phyloP scores from a whole-genome alignment of 257 asterid species.

The Echium plantagineum region DNA sequence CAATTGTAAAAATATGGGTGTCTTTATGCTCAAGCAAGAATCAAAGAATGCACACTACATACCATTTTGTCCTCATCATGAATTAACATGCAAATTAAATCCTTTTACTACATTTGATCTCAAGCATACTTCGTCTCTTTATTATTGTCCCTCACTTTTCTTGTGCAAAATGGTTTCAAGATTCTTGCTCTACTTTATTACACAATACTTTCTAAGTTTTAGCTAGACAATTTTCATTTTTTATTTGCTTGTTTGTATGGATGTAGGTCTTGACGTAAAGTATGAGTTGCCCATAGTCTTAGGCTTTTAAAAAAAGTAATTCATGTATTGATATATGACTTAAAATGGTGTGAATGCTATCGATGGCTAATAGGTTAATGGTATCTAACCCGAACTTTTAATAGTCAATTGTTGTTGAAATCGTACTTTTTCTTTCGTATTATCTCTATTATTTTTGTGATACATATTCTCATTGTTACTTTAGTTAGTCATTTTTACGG shows the following conservation, averaged over 20 bases:
- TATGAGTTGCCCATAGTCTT: background rate
- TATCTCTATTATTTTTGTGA: too few species aligned
- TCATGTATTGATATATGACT: too few species aligned
- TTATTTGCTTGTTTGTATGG: background rate
- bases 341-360: too few species aligned
- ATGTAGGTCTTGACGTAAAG: too few species aligned
- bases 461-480: too few species aligned
- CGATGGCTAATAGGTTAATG: too few species aligned
- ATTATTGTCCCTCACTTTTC: background rate
- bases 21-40: background rate
- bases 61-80: background rate
- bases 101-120: background rate
- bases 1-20: background rate
- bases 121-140: background rate
- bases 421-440: too few species aligned
- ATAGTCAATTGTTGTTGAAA: too few species aligned
- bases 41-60: background rate
- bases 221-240: too few species aligned
- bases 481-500: too few species aligned
- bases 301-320: too few species aligned
- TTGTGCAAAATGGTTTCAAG: background rate
- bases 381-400: too few species aligned
- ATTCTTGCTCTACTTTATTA: background rate
- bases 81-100: background rate
- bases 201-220: background rate